Conservation (phyloP, 345 rosid species). For the Salix brachista region DNA sequence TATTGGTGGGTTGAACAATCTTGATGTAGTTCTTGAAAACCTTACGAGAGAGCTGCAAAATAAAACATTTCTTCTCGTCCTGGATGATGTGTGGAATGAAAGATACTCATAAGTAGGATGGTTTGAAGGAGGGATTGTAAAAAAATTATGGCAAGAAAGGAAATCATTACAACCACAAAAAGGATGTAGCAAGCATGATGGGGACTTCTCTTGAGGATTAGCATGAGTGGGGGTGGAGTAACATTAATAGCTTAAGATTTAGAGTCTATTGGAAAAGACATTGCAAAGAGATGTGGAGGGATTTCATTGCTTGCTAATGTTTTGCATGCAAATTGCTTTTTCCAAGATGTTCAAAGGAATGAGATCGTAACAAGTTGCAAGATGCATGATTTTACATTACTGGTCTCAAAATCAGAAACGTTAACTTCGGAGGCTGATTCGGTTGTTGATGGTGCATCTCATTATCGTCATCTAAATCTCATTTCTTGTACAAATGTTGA, state of each 20-base stretch:
- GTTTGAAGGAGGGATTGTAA: constrained; percentile 8
- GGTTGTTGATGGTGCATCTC: neutral
- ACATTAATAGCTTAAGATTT: neutral
- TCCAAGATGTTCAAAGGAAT: neutral
- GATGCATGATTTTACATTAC: constrained; percentile 22
- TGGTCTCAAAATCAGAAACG: constrained; percentile 8
- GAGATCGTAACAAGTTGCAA: constrained; percentile 4
- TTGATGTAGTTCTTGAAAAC: neutral
- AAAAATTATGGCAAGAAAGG: neutral
- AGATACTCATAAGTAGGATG: neutral
- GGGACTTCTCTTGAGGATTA: neutral
- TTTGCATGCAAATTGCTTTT: no score
- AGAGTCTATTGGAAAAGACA: constrained; percentile 5
- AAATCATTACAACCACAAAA: constrained; percentile 12
- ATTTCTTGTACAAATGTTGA: no score
- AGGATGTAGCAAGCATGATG: constrained; percentile 11
- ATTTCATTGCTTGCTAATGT: neutral
- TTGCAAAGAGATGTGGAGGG: no score
- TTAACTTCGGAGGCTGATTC: neutral
- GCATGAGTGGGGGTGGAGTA: neutral
- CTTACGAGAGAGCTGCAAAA: neutral
- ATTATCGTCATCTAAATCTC: constrained; percentile 5
- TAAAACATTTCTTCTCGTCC: constrained; percentile 16
- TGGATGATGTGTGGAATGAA: constrained; percentile 28
- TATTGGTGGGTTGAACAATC: no score